Percentiles rank a stretch among this genome's conserved stretches.
These are phyloP conservation scores for Zalerion maritima DNA, from an alignment of 495 filamentous ascomycete species.

Conservation along the genomic window DNA sequence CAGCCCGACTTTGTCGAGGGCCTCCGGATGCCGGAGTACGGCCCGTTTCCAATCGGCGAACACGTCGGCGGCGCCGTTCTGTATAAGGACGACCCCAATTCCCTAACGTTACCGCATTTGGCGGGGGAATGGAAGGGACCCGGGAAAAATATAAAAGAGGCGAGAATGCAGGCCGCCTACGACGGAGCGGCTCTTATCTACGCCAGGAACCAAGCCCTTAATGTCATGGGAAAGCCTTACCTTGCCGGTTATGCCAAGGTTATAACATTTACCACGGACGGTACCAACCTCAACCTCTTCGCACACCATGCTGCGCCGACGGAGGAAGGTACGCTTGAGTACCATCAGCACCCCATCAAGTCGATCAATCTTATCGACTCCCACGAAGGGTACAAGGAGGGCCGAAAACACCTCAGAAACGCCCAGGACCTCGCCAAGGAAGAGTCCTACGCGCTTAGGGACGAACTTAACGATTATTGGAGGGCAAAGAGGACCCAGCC, in stretches of 20 bases:
- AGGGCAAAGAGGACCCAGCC: no score
- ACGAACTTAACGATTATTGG: slow-evolving; percentile 3
- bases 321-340: slow-evolving; percentile 5
- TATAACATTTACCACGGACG: slow-evolving; percentile 6
- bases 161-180: slow-evolving; percentile 5
- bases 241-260: slow-evolving; percentile 3
- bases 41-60: slow-evolving; percentile 6
- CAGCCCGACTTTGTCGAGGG: slow-evolving; percentile 7
- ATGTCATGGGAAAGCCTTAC: slow-evolving; percentile 3
- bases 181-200: slow-evolving; percentile 6
- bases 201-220: slow-evolving; percentile 3
- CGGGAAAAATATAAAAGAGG: slow-evolving; percentile 4
- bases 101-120: slow-evolving; percentile 5
- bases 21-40: slow-evolving; percentile 3
- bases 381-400: slow-evolving; percentile 6
- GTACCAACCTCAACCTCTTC: slow-evolving; percentile 6
- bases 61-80: slow-evolving; percentile 6
- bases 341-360: slow-evolving; percentile 6
- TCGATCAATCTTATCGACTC: slow-evolving; percentile 3
- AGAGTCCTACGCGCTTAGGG: slow-evolving; percentile 2
- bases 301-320: slow-evolving; percentile 5
- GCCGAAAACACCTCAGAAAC: slow-evolving; percentile 5
- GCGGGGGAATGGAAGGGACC: slow-evolving; percentile 7
- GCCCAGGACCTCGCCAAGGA: slow-evolving; percentile 3
- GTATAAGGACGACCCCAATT: neutral